Conservation (phyloP, 179 eudicot species). For the Spergularia azorica region DNA sequence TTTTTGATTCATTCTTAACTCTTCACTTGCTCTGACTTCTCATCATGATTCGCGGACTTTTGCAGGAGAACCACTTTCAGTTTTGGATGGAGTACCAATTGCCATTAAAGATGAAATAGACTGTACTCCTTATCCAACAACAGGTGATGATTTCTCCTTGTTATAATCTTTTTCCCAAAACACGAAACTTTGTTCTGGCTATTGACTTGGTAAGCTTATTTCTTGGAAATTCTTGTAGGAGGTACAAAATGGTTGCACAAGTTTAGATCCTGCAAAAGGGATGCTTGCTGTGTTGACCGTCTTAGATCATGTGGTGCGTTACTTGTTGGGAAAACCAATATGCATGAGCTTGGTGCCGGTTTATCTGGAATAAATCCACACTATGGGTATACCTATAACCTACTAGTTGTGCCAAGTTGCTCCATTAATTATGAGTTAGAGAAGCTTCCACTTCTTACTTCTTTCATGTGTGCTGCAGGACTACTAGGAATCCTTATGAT, state of each 20-base stretch:
- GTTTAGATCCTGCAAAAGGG: constrained; percentile 65
- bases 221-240: constrained; percentile 42
- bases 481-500: constrained; percentile 77
- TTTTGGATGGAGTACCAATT: constrained; percentile 86
- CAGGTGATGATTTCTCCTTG: constrained; percentile 47
- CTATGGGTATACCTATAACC: constrained; percentile 82
- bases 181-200: neutral
- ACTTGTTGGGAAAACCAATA: constrained; percentile 92
- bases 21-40: neutral
- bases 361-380: constrained; percentile 97
- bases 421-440: neutral
- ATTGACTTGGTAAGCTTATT: neutral
- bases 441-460: neutral
- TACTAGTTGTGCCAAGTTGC: neutral
- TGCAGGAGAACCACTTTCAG: constrained; percentile 80
- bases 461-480: constrained; percentile 36
- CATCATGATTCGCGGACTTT: neutral
- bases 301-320: constrained; percentile 87
- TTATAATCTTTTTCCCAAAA: neutral
- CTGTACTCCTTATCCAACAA: constrained; percentile 93
- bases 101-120: constrained; percentile 96
- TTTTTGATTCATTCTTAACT: neutral
- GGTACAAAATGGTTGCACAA: constrained; percentile 96
- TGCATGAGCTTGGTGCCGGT: constrained; percentile 99
- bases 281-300: constrained; percentile 74